Evolutionary conservation across 331 rosid genomes (phyloP).

Genomic region (Pyrus hybrid): DNA sequence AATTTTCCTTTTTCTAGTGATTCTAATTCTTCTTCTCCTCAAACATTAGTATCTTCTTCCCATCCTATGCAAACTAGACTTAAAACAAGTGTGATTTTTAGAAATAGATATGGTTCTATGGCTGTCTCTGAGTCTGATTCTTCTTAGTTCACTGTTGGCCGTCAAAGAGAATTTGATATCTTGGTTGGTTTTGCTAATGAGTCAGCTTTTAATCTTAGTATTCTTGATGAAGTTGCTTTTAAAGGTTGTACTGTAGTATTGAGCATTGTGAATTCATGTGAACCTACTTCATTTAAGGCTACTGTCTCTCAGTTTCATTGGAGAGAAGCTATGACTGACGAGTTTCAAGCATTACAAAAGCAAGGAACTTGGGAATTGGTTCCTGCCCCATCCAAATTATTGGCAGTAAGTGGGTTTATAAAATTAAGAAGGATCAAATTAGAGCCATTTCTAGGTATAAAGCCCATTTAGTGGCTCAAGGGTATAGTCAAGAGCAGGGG

Average conservation of each 20-base stretch:
- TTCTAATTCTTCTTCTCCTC: background rate
- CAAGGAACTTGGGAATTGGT: background rate
- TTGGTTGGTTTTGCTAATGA: too few species aligned
- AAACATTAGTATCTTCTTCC: background rate
- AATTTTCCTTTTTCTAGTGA: too few species aligned
- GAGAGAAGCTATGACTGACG: background rate
- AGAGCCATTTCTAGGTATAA: background rate
- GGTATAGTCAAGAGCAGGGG: too few species aligned
- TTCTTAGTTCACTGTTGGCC: background rate
- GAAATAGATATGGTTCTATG: too few species aligned
- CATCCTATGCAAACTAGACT: background rate
- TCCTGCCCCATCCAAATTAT: background rate
- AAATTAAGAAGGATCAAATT: too few species aligned
- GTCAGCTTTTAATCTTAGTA: too few species aligned
- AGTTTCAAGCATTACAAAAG: background rate
- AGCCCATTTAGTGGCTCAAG: background rate
- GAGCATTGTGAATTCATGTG: background rate
- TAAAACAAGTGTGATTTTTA: background rate
- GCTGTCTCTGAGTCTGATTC: background rate
- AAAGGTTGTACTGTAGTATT: too few species aligned
- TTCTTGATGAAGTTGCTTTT: too few species aligned
- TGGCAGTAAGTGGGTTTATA: background rate
- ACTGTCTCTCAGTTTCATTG: background rate
- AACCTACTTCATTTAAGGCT: background rate
- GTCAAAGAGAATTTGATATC: background rate